Percentiles rank a stretch among this genome's conserved stretches.
phyloP scores from a whole-genome alignment of 2,329 filamentous ascomycete genomes.

The Pseudogymnoascus sp. region DNA sequence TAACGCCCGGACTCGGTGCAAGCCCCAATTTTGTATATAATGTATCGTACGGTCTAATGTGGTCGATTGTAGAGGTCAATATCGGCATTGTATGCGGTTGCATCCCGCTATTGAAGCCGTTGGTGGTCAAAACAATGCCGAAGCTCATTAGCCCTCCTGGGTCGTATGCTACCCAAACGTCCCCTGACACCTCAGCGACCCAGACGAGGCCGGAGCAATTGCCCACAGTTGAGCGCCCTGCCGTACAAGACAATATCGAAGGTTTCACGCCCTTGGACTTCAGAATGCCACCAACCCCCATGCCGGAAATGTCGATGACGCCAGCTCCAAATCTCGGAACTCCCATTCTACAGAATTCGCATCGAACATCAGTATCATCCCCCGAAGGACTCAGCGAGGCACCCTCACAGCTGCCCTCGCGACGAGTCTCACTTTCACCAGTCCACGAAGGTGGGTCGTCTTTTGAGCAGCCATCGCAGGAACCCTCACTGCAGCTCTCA shows the following conservation, averaged over 20 bases:
- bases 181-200: not conserved
- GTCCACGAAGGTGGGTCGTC: not conserved
- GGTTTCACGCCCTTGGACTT: not conserved
- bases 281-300: not conserved
- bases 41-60: conserved; percentile 77
- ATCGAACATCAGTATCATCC: not conserved
- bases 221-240: not conserved
- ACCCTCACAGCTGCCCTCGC: not conserved
- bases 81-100: conserved; percentile 80
- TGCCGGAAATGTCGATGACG: not conserved
- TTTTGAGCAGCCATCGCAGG: not conserved
- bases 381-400: not conserved
- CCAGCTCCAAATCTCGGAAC: not conserved
- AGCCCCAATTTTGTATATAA: conserved; percentile 54
- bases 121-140: conserved; percentile 45
- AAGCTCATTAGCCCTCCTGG: conserved; percentile 4
- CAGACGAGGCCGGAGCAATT: not conserved
- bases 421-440: not conserved
- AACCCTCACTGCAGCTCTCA: not conserved
- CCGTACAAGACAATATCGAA: not conserved
- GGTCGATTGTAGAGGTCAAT: conserved; percentile 84
- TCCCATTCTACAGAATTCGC: not conserved
- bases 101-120: conserved; percentile 77
- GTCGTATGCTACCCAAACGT: not conserved
- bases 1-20: not conserved